Conservation (phyloP, 371 early-diverging fungal species). For the Mucor circinelloides region DNA sequence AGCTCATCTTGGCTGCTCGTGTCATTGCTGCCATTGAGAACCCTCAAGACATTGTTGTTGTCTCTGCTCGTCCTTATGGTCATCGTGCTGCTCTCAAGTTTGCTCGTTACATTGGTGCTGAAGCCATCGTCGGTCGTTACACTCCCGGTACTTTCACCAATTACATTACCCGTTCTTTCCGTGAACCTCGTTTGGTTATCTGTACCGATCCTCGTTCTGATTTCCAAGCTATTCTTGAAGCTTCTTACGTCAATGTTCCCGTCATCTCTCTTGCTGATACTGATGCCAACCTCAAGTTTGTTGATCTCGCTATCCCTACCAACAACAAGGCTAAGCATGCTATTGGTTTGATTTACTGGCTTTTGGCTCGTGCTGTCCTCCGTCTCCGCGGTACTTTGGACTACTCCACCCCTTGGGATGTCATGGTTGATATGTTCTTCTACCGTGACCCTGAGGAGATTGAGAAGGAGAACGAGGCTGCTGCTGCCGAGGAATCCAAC, state of each 20-base stretch:
- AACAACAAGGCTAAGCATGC: slow-evolving; percentile 99
- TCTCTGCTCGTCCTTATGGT: slow-evolving; percentile 98
- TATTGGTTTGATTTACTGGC: slow-evolving; percentile 97
- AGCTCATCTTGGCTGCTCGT: slow-evolving; percentile 98
- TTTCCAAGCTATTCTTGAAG: slow-evolving; percentile 98
- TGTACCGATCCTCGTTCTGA: slow-evolving; percentile 99
- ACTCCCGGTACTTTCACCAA: slow-evolving; percentile 99
- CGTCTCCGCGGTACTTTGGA: slow-evolving; percentile 95
- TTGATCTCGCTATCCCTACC: slow-evolving; percentile 99
- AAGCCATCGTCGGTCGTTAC: slow-evolving; percentile 99
- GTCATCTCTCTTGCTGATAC: slow-evolving; percentile 99
- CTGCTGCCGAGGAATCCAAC: slow-evolving; percentile 29
- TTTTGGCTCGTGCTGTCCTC: slow-evolving; percentile 97
- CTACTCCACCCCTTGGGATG: slow-evolving; percentile 85
- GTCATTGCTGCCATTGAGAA: slow-evolving; percentile 97
- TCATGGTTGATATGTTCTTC: slow-evolving; percentile 99
- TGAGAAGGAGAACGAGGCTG: slow-evolving; percentile 69
- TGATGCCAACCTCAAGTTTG: slow-evolving; percentile 91
- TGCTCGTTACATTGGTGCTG: slow-evolving; percentile 96
- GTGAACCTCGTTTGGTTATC: slow-evolving; percentile 98
- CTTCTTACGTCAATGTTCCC: slow-evolving; percentile 99
- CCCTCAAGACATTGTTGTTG: slow-evolving; percentile 95
- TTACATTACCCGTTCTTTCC: slow-evolving; percentile 98
- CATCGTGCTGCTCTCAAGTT: slow-evolving; percentile 99
- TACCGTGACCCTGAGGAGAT: slow-evolving; percentile 92